Evolutionary conservation across 495 filamentous ascomycete species (phyloP), one percentile per base, ranked within the genome.

Genomic region (Neurospora sp.): DNA sequence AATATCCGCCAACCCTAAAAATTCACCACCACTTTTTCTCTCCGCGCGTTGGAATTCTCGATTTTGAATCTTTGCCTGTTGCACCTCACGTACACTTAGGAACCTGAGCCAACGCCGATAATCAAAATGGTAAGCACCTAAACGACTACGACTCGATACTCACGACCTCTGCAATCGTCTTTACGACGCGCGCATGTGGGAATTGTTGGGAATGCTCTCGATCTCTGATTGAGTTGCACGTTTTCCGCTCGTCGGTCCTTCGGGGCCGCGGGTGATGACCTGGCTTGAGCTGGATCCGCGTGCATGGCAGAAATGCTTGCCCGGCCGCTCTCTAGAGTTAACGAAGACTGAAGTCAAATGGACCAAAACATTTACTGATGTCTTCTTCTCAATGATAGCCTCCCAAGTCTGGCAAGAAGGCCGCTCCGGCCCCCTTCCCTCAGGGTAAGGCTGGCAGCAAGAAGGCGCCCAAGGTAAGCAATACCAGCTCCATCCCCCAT

Each of bases 311-410:
- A 83, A 87, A 91, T 86, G 88, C 86, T 80, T 68, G 78, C 83
- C 86, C 84, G 81, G 82, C 83, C 85, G 87, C 91, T 94, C 92
- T 90, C 84, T 97, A 97, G 93, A 96, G 93, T 94, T 90, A 85
- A 92, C 89, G 88, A 92, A 93, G 91, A 92, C 89, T 80, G 85
- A 87, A 88, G 82, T 87, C 89, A 86, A 91, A 92, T 65, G 53
- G 91, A 87, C 91, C 53, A 73, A 87, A 83, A 86, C 85, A 89
- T 89, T 91, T 88, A 90, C 92, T 96, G 91, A 97, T 94, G 86
- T 91, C 89, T 95, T 94, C 91, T 94, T 91, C 96, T 99, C 96
- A 94, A 99, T 99, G 96, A 97, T 87, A 98, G 96, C 94, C 96
- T 91, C 92, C 92, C 78, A 98, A 95, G 88, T 84, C 91, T 85